Evolutionary conservation across 257 asterid genomes (phyloP).

Genomic region (Nicotiana attenuata): DNA sequence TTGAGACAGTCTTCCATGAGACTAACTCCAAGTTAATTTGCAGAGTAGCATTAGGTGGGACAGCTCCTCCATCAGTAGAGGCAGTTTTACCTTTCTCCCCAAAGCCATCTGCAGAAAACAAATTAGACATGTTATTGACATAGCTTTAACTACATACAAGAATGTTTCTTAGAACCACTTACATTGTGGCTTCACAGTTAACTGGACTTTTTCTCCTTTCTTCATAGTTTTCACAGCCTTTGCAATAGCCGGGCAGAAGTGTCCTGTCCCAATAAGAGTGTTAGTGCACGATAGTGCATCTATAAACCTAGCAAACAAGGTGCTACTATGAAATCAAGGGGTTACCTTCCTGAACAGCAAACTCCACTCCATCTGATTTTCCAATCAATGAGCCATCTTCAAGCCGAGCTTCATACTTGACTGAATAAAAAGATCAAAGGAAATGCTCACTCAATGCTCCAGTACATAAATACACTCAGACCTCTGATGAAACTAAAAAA

Average conservation of each 20-base stretch:
- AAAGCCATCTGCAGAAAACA: slow-evolving; percentile 44
- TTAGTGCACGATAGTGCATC: not conserved
- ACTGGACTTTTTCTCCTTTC: slow-evolving; percentile 49
- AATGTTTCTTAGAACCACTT: not conserved
- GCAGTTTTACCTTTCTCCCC: slow-evolving; percentile 54
- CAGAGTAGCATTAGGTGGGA: slow-evolving; percentile 46
- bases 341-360: slow-evolving; percentile 47
- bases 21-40: slow-evolving; percentile 37
- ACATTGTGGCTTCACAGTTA: slow-evolving; percentile 59
- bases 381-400: slow-evolving; percentile 51
- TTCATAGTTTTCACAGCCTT: slow-evolving; percentile 65
- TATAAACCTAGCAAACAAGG: not conserved
- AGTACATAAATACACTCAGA: not conserved
- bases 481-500: not conserved
- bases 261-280: slow-evolving; percentile 26
- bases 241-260: slow-evolving; percentile 53
- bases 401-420: slow-evolving; percentile 45
- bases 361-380: slow-evolving; percentile 46
- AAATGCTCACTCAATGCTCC: not conserved
- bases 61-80: slow-evolving; percentile 34
- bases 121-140: not conserved
- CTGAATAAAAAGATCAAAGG: slow-evolving; percentile 17
- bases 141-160: not conserved
- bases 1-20: slow-evolving; percentile 50
- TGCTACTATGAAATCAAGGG: not conserved